These are phyloP conservation scores for Pyrus betulifolia DNA, from an alignment of 306 rosid genomes.

Conservation along the genomic window DNA sequence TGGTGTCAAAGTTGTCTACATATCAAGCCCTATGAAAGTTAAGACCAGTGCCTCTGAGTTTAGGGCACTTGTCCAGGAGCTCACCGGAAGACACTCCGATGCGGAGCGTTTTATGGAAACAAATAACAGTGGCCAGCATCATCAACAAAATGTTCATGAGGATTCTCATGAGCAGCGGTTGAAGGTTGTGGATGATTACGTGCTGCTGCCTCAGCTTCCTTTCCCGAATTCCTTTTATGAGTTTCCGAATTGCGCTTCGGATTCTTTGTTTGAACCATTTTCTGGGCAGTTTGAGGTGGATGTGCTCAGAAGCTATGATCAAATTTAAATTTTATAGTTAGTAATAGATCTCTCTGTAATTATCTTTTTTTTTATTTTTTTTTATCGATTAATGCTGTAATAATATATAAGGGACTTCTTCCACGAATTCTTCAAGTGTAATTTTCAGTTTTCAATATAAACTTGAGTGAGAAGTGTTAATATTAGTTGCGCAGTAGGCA, in stretches of 20 bases:
- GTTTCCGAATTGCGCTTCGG: not conserved
- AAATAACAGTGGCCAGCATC: not conserved
- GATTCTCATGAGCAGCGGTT: not conserved
- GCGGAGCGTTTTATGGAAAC: conserved; percentile 46
- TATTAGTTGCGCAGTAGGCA: too few species aligned
- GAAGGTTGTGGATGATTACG: not conserved
- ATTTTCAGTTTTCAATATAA: not conserved
- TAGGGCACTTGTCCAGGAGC: conserved; percentile 80
- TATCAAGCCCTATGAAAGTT: conserved; percentile 82
- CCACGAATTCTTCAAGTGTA: not conserved
- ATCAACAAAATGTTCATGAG: not conserved
- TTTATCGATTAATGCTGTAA: not conserved
- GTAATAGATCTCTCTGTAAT: not conserved
- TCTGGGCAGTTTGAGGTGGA: conserved; percentile 1
- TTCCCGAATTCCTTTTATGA: not conserved
- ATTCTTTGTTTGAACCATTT: conserved; percentile 1
- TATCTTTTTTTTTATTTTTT: not conserved
- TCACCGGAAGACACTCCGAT: conserved; percentile 73
- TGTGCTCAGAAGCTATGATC: conserved; percentile 5
- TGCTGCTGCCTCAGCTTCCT: not conserved
- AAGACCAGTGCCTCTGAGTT: conserved; percentile 67
- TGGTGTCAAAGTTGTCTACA: conserved; percentile 62
- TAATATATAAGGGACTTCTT: not conserved
- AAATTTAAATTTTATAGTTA: not conserved
- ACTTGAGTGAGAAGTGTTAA: too few species aligned